phyloP scores from a whole-genome alignment of 2,329 filamentous ascomycete genomes.

The Pyrenophora seminiperda region DNA sequence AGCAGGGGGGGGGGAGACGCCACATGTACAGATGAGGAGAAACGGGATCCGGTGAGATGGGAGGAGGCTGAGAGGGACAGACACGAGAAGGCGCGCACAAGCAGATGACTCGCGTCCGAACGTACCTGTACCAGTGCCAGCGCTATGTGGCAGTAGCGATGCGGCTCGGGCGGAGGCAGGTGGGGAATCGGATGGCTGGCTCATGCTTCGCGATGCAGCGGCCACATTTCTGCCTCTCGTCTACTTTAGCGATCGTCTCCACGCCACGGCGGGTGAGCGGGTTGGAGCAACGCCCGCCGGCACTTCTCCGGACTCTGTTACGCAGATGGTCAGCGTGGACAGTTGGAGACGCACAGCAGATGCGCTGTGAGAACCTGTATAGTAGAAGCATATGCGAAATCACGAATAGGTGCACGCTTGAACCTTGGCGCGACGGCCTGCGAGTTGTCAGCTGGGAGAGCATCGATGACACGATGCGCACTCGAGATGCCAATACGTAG shows the following conservation, averaged over 20 bases:
- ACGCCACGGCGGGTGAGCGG: too few relatives aligned
- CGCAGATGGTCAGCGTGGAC: too few relatives aligned
- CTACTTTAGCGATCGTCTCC: slow-evolving; percentile 8
- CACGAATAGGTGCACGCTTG: neutral
- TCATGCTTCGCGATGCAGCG: slow-evolving; percentile 11
- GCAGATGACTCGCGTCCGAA: neutral
- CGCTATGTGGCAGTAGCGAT: slow-evolving; percentile 46
- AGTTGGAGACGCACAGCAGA: too few relatives aligned
- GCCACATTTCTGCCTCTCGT: slow-evolving; percentile 8
- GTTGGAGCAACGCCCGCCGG: slow-evolving; percentile 4
- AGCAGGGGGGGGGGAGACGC: slow-evolving; percentile 14
- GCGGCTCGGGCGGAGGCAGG: slow-evolving; percentile 34
- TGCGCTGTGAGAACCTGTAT: too few relatives aligned
- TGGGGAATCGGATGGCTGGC: slow-evolving; percentile 14
- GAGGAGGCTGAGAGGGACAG: slow-evolving; percentile 6
- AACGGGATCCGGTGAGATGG: neutral
- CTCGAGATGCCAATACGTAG: too few relatives aligned
- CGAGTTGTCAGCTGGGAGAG: too few relatives aligned
- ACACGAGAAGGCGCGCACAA: slow-evolving; percentile 1
- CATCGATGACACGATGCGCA: neutral
- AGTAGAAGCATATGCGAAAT: neutral
- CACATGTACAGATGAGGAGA: slow-evolving; percentile 10
- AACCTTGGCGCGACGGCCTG: too few relatives aligned
- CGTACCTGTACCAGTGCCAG: slow-evolving; percentile 40
- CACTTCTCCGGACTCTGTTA: slow-evolving; percentile 3